Evolutionary conservation across 148 eudicot species (phyloP), one percentile per base, ranked within the genome.

Genomic region (Nepenthes gracilis): DNA sequence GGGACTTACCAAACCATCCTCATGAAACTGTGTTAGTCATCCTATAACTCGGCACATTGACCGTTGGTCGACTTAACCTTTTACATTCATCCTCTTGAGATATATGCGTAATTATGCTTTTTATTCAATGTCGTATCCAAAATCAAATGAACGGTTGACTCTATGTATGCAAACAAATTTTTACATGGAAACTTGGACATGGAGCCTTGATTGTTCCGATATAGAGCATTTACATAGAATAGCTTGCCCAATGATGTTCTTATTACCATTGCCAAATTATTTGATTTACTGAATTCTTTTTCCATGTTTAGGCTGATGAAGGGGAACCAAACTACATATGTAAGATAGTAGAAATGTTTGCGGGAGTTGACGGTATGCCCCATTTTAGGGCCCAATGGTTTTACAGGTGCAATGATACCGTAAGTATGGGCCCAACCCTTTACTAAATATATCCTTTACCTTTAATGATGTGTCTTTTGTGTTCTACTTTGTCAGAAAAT

Each of bases 351-450:
- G 97, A 92, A 66, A 55, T 92, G 51, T 92, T 92, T 65, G 85
- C 83, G 67, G 86, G 76, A 1, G 63, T 66, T 12, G 90, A 92
- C 64, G 82, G 81, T 1, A 15, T 45, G 11, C 69, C 64, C 2
- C 70, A 88, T 54, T 81, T 88, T 43, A 65, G 70, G 15, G 94
- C 96, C 0, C 88, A 85, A 52, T 88, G 96, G 97, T 92, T 70
- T 59, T 92, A 92, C 13, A 70, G 96, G 62, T 67, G 88, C 0
- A 58, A 57, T 2, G 97, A 92, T 62, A 88, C 97, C 4, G 97
- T 92, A 71, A 76, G 81, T 74, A 54, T 5, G n/a, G 6, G 12
- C 13, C 15, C 9, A 9, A 35, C 8, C 11, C 12, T 10, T 14
- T 53, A n/a, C 2, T 15, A 36, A 15, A 50, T 35, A 43, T 7